Conservation (phyloP, 306 rosid genomes). For the Aeschynomene evenia region DNA sequence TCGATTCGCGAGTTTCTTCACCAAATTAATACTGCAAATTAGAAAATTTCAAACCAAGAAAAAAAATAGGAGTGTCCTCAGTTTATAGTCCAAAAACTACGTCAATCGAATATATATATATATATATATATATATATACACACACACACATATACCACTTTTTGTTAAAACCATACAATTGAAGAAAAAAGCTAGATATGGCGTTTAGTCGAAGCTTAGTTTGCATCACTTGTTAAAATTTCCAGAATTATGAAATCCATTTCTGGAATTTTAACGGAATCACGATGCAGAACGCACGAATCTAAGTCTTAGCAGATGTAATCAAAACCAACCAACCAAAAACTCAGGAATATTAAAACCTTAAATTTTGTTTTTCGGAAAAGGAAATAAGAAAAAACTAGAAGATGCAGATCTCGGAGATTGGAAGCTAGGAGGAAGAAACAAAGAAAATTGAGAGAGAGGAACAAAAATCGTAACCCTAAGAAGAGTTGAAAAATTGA, state of each 20-base stretch:
- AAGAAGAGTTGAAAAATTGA: not conserved
- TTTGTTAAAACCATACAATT: too few relatives aligned
- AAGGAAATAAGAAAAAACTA: not conserved
- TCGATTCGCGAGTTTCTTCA: not conserved
- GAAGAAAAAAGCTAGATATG: too few relatives aligned
- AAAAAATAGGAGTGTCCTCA: too few relatives aligned
- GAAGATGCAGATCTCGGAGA: conserved; percentile 16
- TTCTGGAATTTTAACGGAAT: not conserved
- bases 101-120: too few relatives aligned
- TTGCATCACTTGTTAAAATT: too few relatives aligned
- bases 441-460: not conserved
- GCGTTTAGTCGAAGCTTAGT: too few relatives aligned
- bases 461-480: conserved; percentile 5
- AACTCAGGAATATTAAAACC: not conserved
- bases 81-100: too few relatives aligned
- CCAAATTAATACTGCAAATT: not conserved
- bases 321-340: not conserved
- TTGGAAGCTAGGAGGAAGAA: not conserved
- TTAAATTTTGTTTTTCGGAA: not conserved
- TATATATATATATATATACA: too few relatives aligned
- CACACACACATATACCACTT: too few relatives aligned
- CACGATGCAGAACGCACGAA: not conserved
- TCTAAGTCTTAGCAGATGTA: not conserved
- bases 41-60: not conserved
- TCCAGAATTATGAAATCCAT: not conserved